Percentiles rank a stretch among this genome's conserved stretches.
phyloP scores from a whole-genome alignment of 2,329 filamentous ascomycete genomes.

The Microascus cirrosus region DNA sequence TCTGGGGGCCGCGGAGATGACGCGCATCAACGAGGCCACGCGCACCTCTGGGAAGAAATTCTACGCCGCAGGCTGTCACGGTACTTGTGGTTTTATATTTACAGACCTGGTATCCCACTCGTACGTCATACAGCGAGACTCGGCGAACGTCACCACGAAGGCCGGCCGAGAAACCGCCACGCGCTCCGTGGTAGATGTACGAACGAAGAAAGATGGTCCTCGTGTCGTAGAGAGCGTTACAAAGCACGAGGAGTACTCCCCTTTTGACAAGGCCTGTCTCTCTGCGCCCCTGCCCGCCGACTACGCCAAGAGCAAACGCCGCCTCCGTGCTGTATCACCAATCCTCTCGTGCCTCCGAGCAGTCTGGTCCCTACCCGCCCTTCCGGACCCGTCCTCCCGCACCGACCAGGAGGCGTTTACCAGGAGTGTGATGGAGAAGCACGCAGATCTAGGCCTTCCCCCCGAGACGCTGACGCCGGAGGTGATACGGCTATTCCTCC shows the following conservation, averaged over 20 bases:
- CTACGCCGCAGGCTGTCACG: conserved; percentile 80
- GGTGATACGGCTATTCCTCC: conserved; percentile 73
- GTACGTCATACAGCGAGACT: conserved; percentile 77
- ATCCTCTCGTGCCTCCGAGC: conserved; percentile 78
- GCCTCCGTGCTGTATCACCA: conserved; percentile 67
- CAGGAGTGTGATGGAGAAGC: conserved; percentile 63
- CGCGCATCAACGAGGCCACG: conserved; percentile 75
- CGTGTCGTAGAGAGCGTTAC: conserved; percentile 78
- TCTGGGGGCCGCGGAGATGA: conserved; percentile 62
- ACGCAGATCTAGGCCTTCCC: conserved; percentile 62
- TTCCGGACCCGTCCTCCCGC: conserved; percentile 39
- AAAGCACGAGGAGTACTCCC: conserved; percentile 84
- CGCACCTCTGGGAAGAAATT: conserved; percentile 70
- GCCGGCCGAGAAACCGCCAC: conserved; percentile 62
- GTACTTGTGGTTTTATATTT: conserved; percentile 91
- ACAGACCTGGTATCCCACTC: conserved; percentile 84
- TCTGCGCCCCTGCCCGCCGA: conserved; percentile 61
- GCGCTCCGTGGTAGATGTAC: conserved; percentile 60
- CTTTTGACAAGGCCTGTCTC: conserved; percentile 72
- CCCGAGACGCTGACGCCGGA: conserved; percentile 55
- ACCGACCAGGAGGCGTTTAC: conserved; percentile 70
- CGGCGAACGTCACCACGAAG: conserved; percentile 59
- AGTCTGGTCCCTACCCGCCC: conserved; percentile 66
- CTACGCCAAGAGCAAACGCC: conserved; percentile 54
- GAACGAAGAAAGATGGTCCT: conserved; percentile 53